These are phyloP conservation scores for Naegleria fowleri DNA, from an alignment of 208 protist genomes.

Conservation along the genomic window DNA sequence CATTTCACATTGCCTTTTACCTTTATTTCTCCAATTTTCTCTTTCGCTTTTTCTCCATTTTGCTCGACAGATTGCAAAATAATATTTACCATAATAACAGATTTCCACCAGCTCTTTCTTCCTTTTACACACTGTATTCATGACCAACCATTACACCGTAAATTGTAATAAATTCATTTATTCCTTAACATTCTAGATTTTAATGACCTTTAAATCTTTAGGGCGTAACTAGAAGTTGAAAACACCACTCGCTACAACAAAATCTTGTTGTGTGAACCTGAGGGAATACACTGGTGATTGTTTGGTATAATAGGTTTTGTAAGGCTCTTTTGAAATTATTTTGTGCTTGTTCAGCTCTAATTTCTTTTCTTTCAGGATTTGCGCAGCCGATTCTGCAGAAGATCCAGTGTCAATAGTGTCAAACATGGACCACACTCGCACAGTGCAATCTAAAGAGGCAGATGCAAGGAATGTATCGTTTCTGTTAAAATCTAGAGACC, in stretches of 20 bases:
- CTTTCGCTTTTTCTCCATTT: background rate
- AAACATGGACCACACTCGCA: conserved; percentile 55
- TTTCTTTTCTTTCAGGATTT: background rate
- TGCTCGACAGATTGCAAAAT: too few relatives aligned
- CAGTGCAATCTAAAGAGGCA: conserved; percentile 46
- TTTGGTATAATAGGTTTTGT: conserved; percentile 53
- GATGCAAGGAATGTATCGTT: conserved; percentile 50
- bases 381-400: background rate
- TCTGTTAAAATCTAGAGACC: conserved; percentile 48
- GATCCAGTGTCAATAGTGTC: conserved; percentile 17
- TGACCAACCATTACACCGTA: too few relatives aligned
- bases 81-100: too few relatives aligned
- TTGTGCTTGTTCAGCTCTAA: background rate
- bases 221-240: conserved; percentile 36
- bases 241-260: conserved; percentile 52
- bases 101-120: background rate
- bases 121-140: background rate
- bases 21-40: background rate
- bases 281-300: conserved; percentile 54
- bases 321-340: conserved; percentile 3
- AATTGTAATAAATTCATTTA: background rate
- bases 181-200: background rate
- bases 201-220: too few relatives aligned
- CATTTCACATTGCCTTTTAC: background rate
- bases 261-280: conserved; percentile 55